Percentiles rank a stretch among this genome's conserved stretches.
phyloP scores from a whole-genome alignment of 1,284 basidiomycete species.

The Abortiporus biennis region DNA sequence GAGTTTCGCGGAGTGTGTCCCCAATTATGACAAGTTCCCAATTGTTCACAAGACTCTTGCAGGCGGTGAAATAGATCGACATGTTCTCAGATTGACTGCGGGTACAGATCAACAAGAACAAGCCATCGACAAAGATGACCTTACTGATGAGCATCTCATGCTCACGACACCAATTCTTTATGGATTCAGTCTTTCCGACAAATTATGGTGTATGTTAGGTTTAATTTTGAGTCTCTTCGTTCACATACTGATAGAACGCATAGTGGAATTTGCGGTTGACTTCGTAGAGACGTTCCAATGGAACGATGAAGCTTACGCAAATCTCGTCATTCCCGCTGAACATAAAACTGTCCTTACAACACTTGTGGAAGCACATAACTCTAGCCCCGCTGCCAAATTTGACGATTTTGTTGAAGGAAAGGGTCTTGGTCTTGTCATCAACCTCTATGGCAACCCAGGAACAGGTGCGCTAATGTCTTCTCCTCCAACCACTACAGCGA shows the following conservation, averaged over 20 bases:
- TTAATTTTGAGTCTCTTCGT: conserved; percentile 1
- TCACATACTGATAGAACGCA: too few species aligned
- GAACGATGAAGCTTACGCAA: conserved; percentile 52
- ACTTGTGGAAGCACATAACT: conserved; percentile 50
- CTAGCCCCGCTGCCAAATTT: conserved; percentile 35
- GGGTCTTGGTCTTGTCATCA: conserved; percentile 54
- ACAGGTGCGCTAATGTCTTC: conserved; percentile 23
- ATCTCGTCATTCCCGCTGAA: conserved; percentile 48
- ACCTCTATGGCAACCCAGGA: conserved; percentile 57
- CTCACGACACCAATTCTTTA: conserved; percentile 50
- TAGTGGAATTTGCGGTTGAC: conserved; percentile 53
- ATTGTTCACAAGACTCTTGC: conserved; percentile 21
- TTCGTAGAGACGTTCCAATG: conserved; percentile 44
- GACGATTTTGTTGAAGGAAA: conserved; percentile 62
- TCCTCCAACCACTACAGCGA: background rate
- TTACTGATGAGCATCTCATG: conserved; percentile 45
- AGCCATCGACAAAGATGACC: conserved; percentile 22
- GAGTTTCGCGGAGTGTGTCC: conserved; percentile 23
- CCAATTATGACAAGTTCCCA: conserved; percentile 24
- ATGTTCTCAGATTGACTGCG: conserved; percentile 16
- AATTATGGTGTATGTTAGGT: conserved; percentile 46
- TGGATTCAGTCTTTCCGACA: conserved; percentile 54
- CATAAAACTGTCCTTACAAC: conserved; percentile 51
- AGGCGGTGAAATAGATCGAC: conserved; percentile 24
- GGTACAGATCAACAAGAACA: conserved; percentile 3